Conservation (phyloP, 75 land plant genomes). For the Adiantum capillusveneris region DNA sequence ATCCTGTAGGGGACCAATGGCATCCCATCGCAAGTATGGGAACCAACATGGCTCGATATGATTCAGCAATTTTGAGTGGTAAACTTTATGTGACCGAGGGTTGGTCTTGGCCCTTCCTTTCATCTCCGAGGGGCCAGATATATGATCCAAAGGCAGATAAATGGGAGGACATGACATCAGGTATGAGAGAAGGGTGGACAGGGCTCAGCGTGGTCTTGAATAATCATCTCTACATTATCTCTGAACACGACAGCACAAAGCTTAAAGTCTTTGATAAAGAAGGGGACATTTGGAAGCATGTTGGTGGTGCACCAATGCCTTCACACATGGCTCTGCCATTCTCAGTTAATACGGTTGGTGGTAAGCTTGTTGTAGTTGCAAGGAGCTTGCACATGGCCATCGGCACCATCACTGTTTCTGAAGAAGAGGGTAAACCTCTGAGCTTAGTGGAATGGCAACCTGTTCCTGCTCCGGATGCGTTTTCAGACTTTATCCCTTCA, state of each 20-base stretch:
- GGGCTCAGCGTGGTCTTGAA: slow-evolving; percentile 52
- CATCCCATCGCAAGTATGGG: slow-evolving; percentile 44
- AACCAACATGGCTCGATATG: slow-evolving; percentile 46
- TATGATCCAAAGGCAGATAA: slow-evolving; percentile 45
- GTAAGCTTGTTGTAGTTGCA: slow-evolving; percentile 45
- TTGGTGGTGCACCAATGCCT: slow-evolving; percentile 49
- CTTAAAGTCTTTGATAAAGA: slow-evolving; percentile 49
- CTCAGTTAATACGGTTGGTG: slow-evolving; percentile 34
- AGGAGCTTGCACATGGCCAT: slow-evolving; percentile 51
- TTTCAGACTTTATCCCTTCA: slow-evolving; percentile 50
- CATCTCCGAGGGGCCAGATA: slow-evolving; percentile 58
- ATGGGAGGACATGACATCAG: slow-evolving; percentile 56
- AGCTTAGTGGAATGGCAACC: slow-evolving; percentile 40
- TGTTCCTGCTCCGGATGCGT: slow-evolving; percentile 29
- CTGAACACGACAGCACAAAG: slow-evolving; percentile 47
- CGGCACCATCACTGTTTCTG: slow-evolving; percentile 22
- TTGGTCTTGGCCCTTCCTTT: slow-evolving; percentile 63
- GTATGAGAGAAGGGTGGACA: slow-evolving; percentile 74
- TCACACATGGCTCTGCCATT: slow-evolving; percentile 50
- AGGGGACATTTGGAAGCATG: slow-evolving; percentile 49
- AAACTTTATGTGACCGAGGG: slow-evolving; percentile 64
- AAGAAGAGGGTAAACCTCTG: slow-evolving; percentile 14
- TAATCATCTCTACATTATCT: slow-evolving; percentile 44
- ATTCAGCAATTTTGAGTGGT: slow-evolving; percentile 53
- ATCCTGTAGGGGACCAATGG: slow-evolving; percentile 43